These are phyloP conservation scores for Torulaspora globosa DNA, from an alignment of 1,139 yeast species.

Conservation along the genomic window DNA sequence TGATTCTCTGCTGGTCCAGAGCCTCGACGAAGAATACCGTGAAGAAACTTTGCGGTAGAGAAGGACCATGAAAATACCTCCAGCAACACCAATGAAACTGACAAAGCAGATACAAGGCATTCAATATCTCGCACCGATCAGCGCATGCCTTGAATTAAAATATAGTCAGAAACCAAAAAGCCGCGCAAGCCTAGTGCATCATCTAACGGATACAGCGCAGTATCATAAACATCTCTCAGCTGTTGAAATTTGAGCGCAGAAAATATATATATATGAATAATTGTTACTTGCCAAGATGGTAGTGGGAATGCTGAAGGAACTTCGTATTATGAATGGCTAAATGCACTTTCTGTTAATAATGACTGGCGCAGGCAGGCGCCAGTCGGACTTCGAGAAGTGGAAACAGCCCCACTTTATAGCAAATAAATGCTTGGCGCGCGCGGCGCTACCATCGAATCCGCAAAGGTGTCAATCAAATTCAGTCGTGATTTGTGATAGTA, in stretches of 20 bases:
- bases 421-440: too few relatives aligned
- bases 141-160: constrained; percentile 57
- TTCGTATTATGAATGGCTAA: too few relatives aligned
- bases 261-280: constrained; percentile 20
- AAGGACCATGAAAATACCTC: constrained; percentile 47
- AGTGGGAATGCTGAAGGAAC: too few relatives aligned
- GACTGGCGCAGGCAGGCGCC: too few relatives aligned
- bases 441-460: too few relatives aligned
- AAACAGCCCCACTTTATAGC: too few relatives aligned
- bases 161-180: constrained; percentile 49
- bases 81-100: constrained; percentile 47
- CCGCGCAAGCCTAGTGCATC: too few relatives aligned
- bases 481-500: too few relatives aligned
- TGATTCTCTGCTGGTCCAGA: constrained; percentile 45
- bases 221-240: constrained; percentile 52
- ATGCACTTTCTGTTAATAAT: too few relatives aligned
- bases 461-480: too few relatives aligned
- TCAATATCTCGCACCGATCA: constrained; percentile 57
- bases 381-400: too few relatives aligned
- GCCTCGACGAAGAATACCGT: constrained; percentile 53
- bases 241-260: constrained; percentile 53
- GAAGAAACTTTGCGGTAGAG: constrained; percentile 55
- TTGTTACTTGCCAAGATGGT: too few relatives aligned
- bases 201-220: constrained; percentile 56
- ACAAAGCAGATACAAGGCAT: constrained; percentile 51